A percentile compares a stretch with the other conserved stretches of the same genome.
Evolutionary conservation across 1,284 basidiomycete genomes (phyloP).

Genomic region (Kwoniella shivajii): DNA sequence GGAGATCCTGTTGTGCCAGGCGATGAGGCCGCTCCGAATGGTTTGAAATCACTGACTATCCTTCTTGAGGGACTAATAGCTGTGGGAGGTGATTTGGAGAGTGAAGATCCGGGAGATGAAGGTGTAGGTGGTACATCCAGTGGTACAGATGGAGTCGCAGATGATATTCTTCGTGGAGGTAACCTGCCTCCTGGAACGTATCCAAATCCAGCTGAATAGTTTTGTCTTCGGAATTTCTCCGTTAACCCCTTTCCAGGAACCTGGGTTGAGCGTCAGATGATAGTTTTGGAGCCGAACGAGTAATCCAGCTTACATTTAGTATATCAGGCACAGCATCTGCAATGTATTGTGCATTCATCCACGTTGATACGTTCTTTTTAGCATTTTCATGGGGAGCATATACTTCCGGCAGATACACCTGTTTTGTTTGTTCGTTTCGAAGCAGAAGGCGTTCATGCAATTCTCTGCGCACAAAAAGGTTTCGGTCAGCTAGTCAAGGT

Average conservation of each 20-base stretch:
- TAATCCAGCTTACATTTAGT: conserved; percentile 65
- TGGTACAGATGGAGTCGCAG: conserved; percentile 51
- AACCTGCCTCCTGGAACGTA: conserved; percentile 64
- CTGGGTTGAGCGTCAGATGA: conserved; percentile 54
- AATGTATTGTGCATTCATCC: conserved; percentile 73
- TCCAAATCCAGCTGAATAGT: conserved; percentile 37
- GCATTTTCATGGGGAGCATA: conserved; percentile 88
- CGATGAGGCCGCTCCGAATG: conserved; percentile 68
- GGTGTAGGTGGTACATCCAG: conserved; percentile 42
- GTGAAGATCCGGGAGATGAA: conserved; percentile 44
- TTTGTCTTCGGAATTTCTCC: conserved; percentile 71
- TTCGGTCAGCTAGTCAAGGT: neutral
- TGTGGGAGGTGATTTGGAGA: conserved; percentile 42
- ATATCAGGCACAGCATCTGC: conserved; percentile 75
- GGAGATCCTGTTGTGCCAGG: neutral
- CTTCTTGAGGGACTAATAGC: conserved; percentile 67
- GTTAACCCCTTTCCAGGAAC: conserved; percentile 91
- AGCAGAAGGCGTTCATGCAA: conserved; percentile 88
- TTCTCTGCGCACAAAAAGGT: conserved; percentile 30
- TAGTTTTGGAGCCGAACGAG: neutral
- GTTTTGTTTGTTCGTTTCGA: conserved; percentile 95
- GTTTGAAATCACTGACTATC: conserved; percentile 83
- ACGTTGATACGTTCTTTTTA: conserved; percentile 84
- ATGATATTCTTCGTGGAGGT: conserved; percentile 56
- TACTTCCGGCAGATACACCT: conserved; percentile 93